Evolutionary conservation across 192 early-diverging fungal genomes (phyloP).

Genomic region (Ambispora gerdemannii): DNA sequence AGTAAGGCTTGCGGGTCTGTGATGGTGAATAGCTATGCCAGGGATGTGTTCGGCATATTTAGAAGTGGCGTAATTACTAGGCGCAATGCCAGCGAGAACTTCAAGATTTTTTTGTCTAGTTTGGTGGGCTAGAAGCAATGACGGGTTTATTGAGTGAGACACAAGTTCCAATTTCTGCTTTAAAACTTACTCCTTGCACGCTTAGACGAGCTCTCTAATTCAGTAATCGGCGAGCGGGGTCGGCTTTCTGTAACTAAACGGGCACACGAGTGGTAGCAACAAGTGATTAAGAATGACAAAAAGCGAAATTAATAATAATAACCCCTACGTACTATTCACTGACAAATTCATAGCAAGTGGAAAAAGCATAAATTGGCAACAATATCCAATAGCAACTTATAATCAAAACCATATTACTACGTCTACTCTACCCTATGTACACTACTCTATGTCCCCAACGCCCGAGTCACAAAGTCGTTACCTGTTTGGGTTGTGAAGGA

Average conservation of each 20-base stretch:
- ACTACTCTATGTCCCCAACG: not conserved
- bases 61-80: not conserved
- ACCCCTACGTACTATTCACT: no score
- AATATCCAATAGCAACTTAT: not conserved
- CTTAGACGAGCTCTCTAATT: not conserved
- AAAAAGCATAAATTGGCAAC: not conserved
- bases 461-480: not conserved
- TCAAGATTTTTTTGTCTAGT: not conserved
- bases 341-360: no score
- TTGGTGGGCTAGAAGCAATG: not conserved
- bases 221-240: not conserved
- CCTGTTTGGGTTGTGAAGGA: not conserved
- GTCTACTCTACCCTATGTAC: not conserved
- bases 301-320: not conserved
- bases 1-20: constrained; percentile 11
- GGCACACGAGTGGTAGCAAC: not conserved
- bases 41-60: not conserved
- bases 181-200: not conserved
- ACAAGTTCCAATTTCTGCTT: not conserved
- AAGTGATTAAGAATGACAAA: not conserved
- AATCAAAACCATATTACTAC: not conserved
- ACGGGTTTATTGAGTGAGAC: not conserved
- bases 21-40: not conserved
- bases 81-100: not conserved
- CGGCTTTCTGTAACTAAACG: not conserved